phyloP scores from a whole-genome alignment of 805 yeast genomes.

The Spathaspora girioi region DNA sequence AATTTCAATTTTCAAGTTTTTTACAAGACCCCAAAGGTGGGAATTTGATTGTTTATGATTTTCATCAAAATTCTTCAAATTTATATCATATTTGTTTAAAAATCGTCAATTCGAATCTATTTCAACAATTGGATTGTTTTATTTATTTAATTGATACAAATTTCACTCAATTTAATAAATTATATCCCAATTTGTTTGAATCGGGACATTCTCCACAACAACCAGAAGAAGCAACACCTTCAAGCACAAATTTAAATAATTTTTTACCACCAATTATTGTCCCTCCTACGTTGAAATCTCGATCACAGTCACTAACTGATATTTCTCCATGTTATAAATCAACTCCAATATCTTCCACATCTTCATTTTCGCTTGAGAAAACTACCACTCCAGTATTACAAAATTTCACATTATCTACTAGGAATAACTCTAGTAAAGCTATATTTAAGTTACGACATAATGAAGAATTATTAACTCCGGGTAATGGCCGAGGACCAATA shows the following conservation, averaged over 20 bases:
- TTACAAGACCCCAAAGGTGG: slow-evolving; percentile 11
- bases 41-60: slow-evolving; percentile 44
- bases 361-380: slow-evolving; percentile 44
- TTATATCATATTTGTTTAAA: slow-evolving; percentile 47
- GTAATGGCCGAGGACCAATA: neutral
- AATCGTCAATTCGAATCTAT: slow-evolving; percentile 27
- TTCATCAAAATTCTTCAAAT: slow-evolving; percentile 31
- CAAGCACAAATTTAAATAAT: neutral
- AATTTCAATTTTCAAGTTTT: slow-evolving; percentile 35
- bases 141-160: slow-evolving; percentile 43
- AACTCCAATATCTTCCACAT: slow-evolving; percentile 4
- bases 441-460: slow-evolving; percentile 45
- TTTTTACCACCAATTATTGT: slow-evolving; percentile 7
- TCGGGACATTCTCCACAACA: slow-evolving; percentile 11
- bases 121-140: neutral
- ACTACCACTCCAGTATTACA: neutral
- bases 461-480: slow-evolving; percentile 39
- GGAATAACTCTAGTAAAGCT: neutral
- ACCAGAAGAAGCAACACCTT: neutral
- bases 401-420: neutral
- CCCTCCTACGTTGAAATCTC: slow-evolving; percentile 7
- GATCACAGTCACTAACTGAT: slow-evolving; percentile 16
- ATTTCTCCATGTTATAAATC: slow-evolving; percentile 11
- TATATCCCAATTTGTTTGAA: slow-evolving; percentile 16
- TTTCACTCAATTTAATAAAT: slow-evolving; percentile 29